Evolutionary conservation across 2,329 filamentous ascomycete species (phyloP).

Genomic region (Pseudogymnoascus sp.): DNA sequence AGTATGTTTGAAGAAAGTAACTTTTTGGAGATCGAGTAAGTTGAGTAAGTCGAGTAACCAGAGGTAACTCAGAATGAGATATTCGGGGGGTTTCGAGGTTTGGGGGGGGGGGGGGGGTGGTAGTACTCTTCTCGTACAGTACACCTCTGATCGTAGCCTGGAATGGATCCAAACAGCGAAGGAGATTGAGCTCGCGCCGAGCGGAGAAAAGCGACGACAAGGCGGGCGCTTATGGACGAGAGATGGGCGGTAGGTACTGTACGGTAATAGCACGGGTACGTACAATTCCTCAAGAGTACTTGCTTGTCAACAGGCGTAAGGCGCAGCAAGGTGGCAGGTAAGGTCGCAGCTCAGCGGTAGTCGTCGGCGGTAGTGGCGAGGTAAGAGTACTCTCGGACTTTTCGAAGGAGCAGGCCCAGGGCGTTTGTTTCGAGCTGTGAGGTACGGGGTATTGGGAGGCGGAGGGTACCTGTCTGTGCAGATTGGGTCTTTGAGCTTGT

Average conservation of each 20-base stretch:
- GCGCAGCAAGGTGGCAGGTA: neutral
- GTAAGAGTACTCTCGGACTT: no score
- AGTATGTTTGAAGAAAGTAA: neutral
- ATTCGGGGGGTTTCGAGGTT: neutral
- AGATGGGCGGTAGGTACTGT: neutral
- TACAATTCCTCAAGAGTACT: neutral
- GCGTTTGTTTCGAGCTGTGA: neutral
- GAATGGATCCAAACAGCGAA: neutral
- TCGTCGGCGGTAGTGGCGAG: neutral
- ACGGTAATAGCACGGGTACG: neutral
- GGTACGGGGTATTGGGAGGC: neutral
- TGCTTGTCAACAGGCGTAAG: neutral
- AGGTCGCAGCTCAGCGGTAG: neutral
- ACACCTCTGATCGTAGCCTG: neutral
- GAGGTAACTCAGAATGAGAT: no score
- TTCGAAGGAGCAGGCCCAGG: neutral
- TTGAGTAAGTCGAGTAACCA: neutral
- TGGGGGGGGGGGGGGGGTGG: neutral
- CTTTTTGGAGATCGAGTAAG: neutral
- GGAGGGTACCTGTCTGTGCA: neutral
- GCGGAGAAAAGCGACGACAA: neutral
- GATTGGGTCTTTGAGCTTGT: neutral
- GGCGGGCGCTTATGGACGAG: neutral
- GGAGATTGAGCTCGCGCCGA: neutral
- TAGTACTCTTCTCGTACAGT: constrained; percentile 24